These are phyloP conservation scores for Elsinoe batatas DNA, from an alignment of 2,329 filamentous ascomycete genomes.

Conservation along the genomic window DNA sequence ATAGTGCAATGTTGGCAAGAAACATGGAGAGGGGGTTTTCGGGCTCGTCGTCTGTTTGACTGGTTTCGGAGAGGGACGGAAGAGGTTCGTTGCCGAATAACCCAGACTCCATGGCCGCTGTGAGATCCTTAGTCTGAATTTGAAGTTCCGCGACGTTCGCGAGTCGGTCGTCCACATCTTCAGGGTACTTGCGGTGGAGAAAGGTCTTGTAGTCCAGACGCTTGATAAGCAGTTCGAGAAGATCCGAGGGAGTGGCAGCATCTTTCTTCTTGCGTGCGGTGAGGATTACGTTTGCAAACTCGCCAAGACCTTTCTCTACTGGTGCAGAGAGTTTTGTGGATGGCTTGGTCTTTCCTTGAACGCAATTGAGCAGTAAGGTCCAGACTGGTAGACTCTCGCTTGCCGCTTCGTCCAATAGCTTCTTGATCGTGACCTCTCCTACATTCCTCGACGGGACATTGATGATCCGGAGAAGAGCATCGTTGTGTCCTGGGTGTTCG, in stretches of 20 bases:
- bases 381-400: slow-evolving; percentile 60
- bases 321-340: slow-evolving; percentile 46
- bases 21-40: slow-evolving; percentile 62
- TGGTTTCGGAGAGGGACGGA: slow-evolving; percentile 59
- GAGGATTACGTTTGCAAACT: slow-evolving; percentile 51
- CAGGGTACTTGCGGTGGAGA: slow-evolving; percentile 58
- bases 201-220: slow-evolving; percentile 66
- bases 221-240: slow-evolving; percentile 49
- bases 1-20: slow-evolving; percentile 81
- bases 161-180: slow-evolving; percentile 72
- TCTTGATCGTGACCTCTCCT: slow-evolving; percentile 67
- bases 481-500: slow-evolving; percentile 75
- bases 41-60: slow-evolving; percentile 45
- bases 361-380: slow-evolving; percentile 55
- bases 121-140: slow-evolving; percentile 64
- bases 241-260: slow-evolving; percentile 33
- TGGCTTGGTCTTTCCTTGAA: slow-evolving; percentile 42
- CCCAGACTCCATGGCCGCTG: slow-evolving; percentile 34
- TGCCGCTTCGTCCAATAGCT: slow-evolving; percentile 68
- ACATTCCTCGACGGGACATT: slow-evolving; percentile 75
- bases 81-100: slow-evolving; percentile 42
- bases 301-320: slow-evolving; percentile 47
- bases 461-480: slow-evolving; percentile 72
- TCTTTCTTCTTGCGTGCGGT: slow-evolving; percentile 43
- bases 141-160: slow-evolving; percentile 86